Evolutionary conservation across 1,284 basidiomycete genomes (phyloP).

Genomic region (Apiotrichum brassicae): DNA sequence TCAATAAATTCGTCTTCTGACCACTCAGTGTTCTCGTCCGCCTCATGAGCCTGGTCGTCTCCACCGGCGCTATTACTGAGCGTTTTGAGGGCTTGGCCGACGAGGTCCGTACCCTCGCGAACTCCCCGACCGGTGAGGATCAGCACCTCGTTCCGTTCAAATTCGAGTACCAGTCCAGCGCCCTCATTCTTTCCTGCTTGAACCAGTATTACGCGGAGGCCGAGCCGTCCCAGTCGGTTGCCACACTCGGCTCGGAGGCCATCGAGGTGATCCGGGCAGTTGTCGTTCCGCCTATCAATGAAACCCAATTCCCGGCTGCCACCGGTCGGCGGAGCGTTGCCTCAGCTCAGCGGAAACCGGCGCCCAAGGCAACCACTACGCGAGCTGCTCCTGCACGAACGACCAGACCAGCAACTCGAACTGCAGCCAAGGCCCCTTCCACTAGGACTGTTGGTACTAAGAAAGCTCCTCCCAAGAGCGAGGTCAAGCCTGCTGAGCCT

Average conservation of each 20-base stretch:
- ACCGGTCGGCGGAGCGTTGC: background rate
- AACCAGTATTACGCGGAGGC: conserved; percentile 24
- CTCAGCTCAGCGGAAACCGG: background rate
- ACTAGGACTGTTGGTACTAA: background rate
- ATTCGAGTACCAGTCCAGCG: conserved; percentile 24
- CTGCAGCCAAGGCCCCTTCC: background rate
- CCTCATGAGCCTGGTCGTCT: conserved; percentile 14
- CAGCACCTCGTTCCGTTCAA: conserved; percentile 10
- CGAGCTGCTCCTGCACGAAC: background rate
- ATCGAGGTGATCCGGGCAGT: conserved; percentile 21
- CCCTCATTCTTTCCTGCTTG: conserved; percentile 22
- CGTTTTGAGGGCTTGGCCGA: conserved; percentile 16
- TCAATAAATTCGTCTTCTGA: background rate
- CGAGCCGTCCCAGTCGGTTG: conserved; percentile 18
- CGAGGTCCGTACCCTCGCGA: background rate
- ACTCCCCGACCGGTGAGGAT: conserved; percentile 19
- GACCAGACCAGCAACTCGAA: no score
- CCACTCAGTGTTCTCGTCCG: conserved; percentile 11
- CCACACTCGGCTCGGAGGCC: conserved; percentile 15
- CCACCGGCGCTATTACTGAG: conserved; percentile 18
- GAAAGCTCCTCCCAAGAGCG: background rate
- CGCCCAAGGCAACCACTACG: background rate
- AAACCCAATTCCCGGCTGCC: background rate
- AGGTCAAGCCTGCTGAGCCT: background rate
- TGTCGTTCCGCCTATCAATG: conserved; percentile 19